phyloP scores from a whole-genome alignment of 768 basidiomycete genomes.

The Fomitopsis pulvina region DNA sequence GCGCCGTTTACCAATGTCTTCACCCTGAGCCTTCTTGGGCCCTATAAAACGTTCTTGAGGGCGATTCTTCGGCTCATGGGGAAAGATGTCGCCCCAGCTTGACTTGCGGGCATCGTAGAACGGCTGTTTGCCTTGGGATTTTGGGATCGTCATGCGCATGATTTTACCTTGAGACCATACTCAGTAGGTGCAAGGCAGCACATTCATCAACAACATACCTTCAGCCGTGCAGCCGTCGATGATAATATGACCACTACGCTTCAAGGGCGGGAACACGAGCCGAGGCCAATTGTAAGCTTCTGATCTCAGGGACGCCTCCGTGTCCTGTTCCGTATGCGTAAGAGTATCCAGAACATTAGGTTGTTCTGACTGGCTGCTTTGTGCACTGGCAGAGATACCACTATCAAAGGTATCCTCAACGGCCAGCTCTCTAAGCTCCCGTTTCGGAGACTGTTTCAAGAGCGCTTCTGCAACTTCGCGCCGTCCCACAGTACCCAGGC shows the following conservation, averaged over 20 bases:
- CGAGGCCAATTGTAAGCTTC: constrained; percentile 90
- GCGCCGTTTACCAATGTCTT: constrained; percentile 53
- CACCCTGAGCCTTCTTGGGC: constrained; percentile 29
- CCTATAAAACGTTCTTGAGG: constrained; percentile 58
- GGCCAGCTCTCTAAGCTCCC: constrained; percentile 13
- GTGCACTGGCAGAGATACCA: background rate
- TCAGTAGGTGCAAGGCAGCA: constrained; percentile 1
- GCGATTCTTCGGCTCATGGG: constrained; percentile 76
- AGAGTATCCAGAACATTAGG: background rate
- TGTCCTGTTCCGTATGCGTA: background rate
- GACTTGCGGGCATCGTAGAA: constrained; percentile 96
- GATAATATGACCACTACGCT: constrained; percentile 86
- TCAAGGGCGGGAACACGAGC: constrained; percentile 86
- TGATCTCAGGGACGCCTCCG: constrained; percentile 38
- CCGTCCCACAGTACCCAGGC: constrained; percentile 48
- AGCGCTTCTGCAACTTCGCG: constrained; percentile 34
- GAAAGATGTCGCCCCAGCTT: constrained; percentile 92
- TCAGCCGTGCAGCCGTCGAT: constrained; percentile 81
- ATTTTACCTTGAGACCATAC: constrained; percentile 59
- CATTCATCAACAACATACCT: constrained; percentile 39
- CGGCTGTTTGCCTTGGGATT: constrained; percentile 90
- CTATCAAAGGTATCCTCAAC: constrained; percentile 19
- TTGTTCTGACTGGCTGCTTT: background rate
- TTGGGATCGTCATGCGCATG: constrained; percentile 86
- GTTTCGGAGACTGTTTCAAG: constrained; percentile 5